phyloP scores from a whole-genome alignment of 1,284 basidiomycete genomes.

The Trametes pubescens region DNA sequence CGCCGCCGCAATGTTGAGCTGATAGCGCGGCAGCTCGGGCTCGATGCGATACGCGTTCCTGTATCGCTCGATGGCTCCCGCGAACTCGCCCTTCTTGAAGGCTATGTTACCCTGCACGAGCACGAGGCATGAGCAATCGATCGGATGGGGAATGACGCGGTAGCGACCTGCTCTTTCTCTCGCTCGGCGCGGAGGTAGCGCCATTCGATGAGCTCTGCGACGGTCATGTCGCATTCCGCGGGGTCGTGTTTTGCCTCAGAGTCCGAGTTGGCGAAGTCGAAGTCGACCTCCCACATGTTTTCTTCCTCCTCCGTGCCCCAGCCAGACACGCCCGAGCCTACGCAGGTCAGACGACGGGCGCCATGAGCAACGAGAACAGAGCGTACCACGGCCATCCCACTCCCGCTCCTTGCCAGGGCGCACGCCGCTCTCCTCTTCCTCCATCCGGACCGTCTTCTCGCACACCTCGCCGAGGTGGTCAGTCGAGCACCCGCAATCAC shows the following conservation, averaged over 20 bases:
- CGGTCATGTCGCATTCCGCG: constrained; percentile 61
- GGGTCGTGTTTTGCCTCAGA: constrained; percentile 50
- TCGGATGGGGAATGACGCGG: constrained; percentile 2
- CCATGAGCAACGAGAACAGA: neutral
- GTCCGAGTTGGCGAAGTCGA: constrained; percentile 65
- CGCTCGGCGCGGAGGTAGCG: constrained; percentile 70
- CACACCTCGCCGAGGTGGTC: constrained; percentile 78
- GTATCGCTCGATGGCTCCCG: constrained; percentile 62
- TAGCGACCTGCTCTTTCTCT: constrained; percentile 68
- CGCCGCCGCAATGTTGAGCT: constrained; percentile 75
- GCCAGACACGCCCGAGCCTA: constrained; percentile 64
- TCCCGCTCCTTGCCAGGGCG: constrained; percentile 69
- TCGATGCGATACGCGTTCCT: constrained; percentile 66
- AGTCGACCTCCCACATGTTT: constrained; percentile 73
- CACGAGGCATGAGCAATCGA: constrained; percentile 15
- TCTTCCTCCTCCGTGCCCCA: constrained; percentile 78
- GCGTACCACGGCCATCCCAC: constrained; percentile 70
- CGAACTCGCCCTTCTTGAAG: constrained; percentile 66
- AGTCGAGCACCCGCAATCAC: constrained; percentile 78
- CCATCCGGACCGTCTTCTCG: constrained; percentile 71
- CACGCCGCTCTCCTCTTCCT: constrained; percentile 63
- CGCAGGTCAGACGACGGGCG: neutral
- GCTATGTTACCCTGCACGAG: constrained; percentile 64
- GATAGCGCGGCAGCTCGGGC: constrained; percentile 74
- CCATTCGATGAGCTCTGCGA: constrained; percentile 74